Percentiles rank a stretch among this genome's conserved stretches.
phyloP scores from a whole-genome alignment of 1,139 yeast genomes.

The Pichia terricola region DNA sequence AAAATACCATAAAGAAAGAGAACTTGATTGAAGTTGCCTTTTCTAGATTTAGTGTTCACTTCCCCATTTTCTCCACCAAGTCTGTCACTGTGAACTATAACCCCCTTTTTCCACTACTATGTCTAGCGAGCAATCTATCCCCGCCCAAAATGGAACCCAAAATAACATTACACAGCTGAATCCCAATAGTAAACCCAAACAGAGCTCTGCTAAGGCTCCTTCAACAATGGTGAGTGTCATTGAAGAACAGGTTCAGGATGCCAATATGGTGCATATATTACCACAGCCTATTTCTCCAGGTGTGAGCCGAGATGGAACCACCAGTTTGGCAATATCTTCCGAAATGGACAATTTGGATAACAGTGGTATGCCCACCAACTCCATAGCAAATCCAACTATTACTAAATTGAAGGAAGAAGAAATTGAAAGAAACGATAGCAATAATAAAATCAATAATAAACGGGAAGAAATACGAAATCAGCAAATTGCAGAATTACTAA shows the following conservation, averaged over 20 bases:
- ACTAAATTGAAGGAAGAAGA: neutral
- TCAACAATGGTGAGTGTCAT: constrained; percentile 16
- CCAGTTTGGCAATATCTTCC: neutral
- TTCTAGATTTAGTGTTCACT: too few species aligned
- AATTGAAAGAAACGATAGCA: neutral
- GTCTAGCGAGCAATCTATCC: too few species aligned
- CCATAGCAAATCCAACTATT: neutral
- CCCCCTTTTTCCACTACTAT: too few species aligned
- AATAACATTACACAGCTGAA: too few species aligned
- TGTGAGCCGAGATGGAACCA: neutral
- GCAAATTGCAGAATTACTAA: too few species aligned
- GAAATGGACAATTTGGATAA: neutral
- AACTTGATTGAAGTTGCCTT: too few species aligned
- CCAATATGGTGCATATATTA: constrained; percentile 15
- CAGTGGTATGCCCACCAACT: neutral
- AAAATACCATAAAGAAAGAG: too few species aligned
- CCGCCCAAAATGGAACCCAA: too few species aligned
- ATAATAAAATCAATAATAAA: too few species aligned
- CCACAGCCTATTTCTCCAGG: constrained; percentile 6
- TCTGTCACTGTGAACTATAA: too few species aligned
- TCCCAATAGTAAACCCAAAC: neutral
- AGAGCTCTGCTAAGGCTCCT: neutral
- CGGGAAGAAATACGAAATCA: too few species aligned
- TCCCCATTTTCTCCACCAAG: too few species aligned
- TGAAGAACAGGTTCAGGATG: constrained; percentile 17